These are phyloP conservation scores for Plectosphaerella sp. DNA, from an alignment of 2,329 filamentous ascomycete genomes.

Conservation along the genomic window DNA sequence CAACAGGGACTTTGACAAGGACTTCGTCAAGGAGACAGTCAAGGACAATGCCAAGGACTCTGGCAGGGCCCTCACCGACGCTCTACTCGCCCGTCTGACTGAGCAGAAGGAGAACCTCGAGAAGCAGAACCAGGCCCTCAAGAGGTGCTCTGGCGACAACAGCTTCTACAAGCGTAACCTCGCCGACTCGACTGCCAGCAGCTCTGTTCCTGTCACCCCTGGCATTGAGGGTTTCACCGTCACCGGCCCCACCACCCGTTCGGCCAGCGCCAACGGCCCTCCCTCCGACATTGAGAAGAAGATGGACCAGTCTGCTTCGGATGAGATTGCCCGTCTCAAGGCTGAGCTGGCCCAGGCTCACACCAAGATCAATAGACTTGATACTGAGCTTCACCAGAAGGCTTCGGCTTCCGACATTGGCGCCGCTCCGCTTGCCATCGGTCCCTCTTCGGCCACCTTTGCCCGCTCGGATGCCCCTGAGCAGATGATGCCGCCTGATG, in stretches of 20 bases:
- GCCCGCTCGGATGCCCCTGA: conserved; percentile 37
- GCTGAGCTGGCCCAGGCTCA: conserved; percentile 67
- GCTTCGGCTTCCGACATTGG: conserved; percentile 24
- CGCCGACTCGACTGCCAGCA: conserved; percentile 49
- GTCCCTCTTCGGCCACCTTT: not conserved
- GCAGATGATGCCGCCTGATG: conserved; percentile 1
- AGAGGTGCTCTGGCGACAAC: conserved; percentile 31
- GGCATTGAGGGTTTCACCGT: conserved; percentile 49
- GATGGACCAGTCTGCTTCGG: conserved; percentile 24
- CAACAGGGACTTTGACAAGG: not conserved
- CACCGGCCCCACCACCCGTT: conserved; percentile 44
- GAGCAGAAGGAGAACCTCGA: conserved; percentile 62
- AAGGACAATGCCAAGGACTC: not conserved
- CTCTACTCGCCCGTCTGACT: conserved; percentile 67
- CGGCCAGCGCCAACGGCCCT: conserved; percentile 39
- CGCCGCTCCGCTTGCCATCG: not conserved
- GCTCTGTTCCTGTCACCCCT: conserved; percentile 59
- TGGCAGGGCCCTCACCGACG: conserved; percentile 51
- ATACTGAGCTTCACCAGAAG: conserved; percentile 64
- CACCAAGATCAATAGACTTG: conserved; percentile 65
- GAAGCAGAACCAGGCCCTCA: conserved; percentile 53
- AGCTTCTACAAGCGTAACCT: conserved; percentile 25
- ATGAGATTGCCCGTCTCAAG: conserved; percentile 65
- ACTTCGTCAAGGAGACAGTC: not conserved
- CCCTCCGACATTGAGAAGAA: not conserved